phyloP scores from a whole-genome alignment of 345 rosid genomes.

The Sonneratia alba region DNA sequence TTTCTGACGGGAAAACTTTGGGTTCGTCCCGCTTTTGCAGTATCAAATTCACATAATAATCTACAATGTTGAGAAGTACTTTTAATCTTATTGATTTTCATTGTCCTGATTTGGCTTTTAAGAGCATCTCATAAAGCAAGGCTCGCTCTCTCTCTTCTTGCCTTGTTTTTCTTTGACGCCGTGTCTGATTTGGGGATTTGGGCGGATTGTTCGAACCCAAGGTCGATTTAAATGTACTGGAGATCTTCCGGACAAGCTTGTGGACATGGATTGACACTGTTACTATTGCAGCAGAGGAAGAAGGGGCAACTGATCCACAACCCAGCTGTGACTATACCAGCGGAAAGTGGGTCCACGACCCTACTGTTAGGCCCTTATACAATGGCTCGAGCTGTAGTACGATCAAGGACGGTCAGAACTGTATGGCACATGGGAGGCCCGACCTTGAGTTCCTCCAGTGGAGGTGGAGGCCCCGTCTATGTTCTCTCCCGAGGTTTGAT shows the following conservation, averaged over 20 bases:
- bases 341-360: conserved; percentile 71
- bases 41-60: no score
- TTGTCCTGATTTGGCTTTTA: no score
- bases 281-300: conserved; percentile 30
- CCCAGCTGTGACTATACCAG: conserved; percentile 55
- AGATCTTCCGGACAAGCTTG: background rate
- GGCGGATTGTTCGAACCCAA: background rate
- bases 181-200: background rate
- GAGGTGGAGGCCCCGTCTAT: conserved; percentile 80
- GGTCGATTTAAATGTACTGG: background rate
- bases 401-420: conserved; percentile 80
- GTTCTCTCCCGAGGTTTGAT: conserved; percentile 77
- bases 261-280: background rate
- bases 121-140: no score
- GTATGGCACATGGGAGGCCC: conserved; percentile 76
- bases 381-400: conserved; percentile 68
- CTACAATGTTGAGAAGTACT: no score
- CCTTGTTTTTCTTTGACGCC: background rate
- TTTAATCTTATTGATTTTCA: no score
- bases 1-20: no score
- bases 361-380: conserved; percentile 54
- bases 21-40: no score
- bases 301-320: conserved; percentile 7
- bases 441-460: conserved; percentile 70
- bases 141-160: background rate